Evolutionary conservation across 176 grass and related monocot species (phyloP).

Genomic region (Oryza glumipatula): DNA sequence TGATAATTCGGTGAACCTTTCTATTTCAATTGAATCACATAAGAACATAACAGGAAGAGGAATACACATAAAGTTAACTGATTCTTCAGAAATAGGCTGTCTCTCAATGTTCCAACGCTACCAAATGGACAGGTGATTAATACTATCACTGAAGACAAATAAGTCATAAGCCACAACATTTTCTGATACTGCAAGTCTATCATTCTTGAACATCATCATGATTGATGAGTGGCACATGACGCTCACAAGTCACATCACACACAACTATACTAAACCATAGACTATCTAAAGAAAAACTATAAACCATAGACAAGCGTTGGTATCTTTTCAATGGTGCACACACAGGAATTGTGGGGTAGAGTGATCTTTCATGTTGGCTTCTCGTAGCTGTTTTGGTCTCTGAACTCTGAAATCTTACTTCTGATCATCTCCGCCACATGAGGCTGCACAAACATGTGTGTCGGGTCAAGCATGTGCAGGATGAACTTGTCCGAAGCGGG

Average conservation of each 20-base stretch:
- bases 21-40: background rate
- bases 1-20: background rate
- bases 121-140: background rate
- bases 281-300: background rate
- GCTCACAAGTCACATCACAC: background rate
- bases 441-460: slow-evolving; percentile 93
- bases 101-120: background rate
- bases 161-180: background rate
- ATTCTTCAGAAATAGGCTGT: background rate
- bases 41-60: no score
- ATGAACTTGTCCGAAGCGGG: slow-evolving; percentile 82
- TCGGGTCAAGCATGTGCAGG: slow-evolving; percentile 75
- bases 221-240: background rate
- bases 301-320: background rate
- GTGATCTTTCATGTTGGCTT: slow-evolving; percentile 60
- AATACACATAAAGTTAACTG: background rate
- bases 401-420: slow-evolving; percentile 83
- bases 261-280: background rate
- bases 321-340: background rate
- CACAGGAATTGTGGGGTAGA: background rate
- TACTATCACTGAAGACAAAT: background rate
- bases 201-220: background rate
- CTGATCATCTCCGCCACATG: slow-evolving; percentile 67
- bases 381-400: slow-evolving; percentile 91
- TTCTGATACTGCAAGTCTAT: background rate